A percentile compares a stretch with the other conserved stretches of the same genome.
Conservation (phyloP, 2,329 filamentous ascomycete species). For the Calonectria crousiana region DNA sequence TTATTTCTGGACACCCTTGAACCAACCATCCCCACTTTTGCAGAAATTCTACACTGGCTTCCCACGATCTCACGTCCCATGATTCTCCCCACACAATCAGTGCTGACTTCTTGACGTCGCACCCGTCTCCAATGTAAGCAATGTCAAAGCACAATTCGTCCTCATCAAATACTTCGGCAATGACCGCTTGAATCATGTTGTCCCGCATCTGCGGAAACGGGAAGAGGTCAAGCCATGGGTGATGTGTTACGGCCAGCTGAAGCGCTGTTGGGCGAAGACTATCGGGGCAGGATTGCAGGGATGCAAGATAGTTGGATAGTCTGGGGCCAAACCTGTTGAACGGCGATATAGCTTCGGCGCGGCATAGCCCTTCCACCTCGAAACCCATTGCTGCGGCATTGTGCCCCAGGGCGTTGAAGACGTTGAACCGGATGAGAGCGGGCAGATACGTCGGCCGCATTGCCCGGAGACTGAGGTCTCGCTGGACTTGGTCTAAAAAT, state of each 20-base stretch:
- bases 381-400: slow-evolving; percentile 10
- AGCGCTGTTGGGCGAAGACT: slow-evolving; percentile 20
- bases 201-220: slow-evolving; percentile 28
- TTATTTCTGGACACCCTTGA: slow-evolving; percentile 49
- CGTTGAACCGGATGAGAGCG: slow-evolving; percentile 21
- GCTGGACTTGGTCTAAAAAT: background rate
- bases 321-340: slow-evolving; percentile 3
- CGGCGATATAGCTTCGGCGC: background rate
- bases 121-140: background rate
- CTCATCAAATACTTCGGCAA: slow-evolving; percentile 13
- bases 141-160: slow-evolving; percentile 29
- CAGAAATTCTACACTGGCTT: slow-evolving; percentile 57
- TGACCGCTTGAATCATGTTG: slow-evolving; percentile 20
- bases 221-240: slow-evolving; percentile 33
- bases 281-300: background rate
- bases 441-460: slow-evolving; percentile 12
- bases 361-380: background rate
- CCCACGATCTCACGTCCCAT: slow-evolving; percentile 59
- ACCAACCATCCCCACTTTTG: slow-evolving; percentile 57
- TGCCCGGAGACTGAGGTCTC: background rate
- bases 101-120: slow-evolving; percentile 1
- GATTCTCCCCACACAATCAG: slow-evolving; percentile 62
- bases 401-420: slow-evolving; percentile 18
- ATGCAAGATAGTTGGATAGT: background rate
- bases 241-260: slow-evolving; percentile 21